Conservation (phyloP, 306 rosid species). For the Heteromeles arbutifolia region DNA sequence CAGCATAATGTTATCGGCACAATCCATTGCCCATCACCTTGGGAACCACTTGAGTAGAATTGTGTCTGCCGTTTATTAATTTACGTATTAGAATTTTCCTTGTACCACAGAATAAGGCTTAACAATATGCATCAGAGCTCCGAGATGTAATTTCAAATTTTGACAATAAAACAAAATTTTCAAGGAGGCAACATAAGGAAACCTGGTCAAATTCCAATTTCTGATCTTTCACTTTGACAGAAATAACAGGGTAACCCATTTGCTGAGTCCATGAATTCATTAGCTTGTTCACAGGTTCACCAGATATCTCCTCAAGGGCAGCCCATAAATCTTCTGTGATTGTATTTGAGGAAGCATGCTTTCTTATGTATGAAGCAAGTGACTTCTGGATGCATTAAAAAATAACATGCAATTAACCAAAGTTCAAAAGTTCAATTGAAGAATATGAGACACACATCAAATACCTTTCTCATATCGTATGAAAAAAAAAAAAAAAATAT, state of each 20-base stretch:
- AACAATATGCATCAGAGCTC: no score
- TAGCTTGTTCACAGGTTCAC: slow-evolving; percentile 77
- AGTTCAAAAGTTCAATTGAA: neutral
- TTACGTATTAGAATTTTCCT: neutral
- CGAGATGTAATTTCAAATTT: no score
- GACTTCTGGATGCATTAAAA: slow-evolving; percentile 55
- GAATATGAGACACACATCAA: no score
- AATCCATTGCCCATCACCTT: slow-evolving; percentile 83
- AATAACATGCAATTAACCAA: neutral
- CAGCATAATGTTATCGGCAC: slow-evolving; percentile 67
- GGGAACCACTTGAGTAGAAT: slow-evolving; percentile 69
- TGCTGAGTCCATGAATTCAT: slow-evolving; percentile 96
- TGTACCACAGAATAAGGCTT: no score
- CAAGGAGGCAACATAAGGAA: slow-evolving; percentile 15
- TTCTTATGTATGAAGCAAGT: slow-evolving; percentile 78
- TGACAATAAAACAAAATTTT: no score
- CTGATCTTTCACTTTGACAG: slow-evolving; percentile 51
- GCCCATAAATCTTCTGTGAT: slow-evolving; percentile 94
- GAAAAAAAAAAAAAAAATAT: no score
- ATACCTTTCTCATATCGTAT: no score
- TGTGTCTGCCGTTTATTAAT: slow-evolving; percentile 50
- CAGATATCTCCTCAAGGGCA: slow-evolving; percentile 86
- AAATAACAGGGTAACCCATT: slow-evolving; percentile 83
- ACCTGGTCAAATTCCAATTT: slow-evolving; percentile 85
- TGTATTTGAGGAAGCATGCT: slow-evolving; percentile 65